Percentiles rank a stretch among this genome's conserved stretches.
These are phyloP conservation scores for Capronia epimyces DNA, from an alignment of 2,329 filamentous ascomycete species.

Conservation along the genomic window DNA sequence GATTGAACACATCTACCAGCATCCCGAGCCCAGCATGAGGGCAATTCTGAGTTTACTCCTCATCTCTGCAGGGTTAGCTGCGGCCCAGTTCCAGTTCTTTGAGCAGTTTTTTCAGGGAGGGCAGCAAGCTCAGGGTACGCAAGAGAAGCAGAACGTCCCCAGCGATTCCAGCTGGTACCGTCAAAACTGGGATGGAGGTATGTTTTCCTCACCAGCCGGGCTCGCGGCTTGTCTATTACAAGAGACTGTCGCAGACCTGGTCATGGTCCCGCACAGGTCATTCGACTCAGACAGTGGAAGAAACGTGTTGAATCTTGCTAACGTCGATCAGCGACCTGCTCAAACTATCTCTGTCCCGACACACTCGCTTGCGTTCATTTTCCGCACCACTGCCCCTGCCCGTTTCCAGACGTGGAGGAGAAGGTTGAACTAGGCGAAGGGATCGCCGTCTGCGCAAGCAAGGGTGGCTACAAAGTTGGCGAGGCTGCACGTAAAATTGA, in stretches of 20 bases:
- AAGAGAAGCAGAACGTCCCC: conserved; percentile 69
- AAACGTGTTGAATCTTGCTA: not conserved
- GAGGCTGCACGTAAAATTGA: conserved; percentile 47
- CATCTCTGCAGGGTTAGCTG: conserved; percentile 53
- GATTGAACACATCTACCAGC: conserved; percentile 26
- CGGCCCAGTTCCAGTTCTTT: conserved; percentile 93
- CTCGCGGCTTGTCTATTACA: no score
- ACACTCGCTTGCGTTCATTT: conserved; percentile 94
- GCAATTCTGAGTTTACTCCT: conserved; percentile 41
- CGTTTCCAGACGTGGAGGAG: conserved; percentile 69
- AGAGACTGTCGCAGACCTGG: no score
- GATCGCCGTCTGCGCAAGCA: conserved; percentile 45
- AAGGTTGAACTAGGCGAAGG: conserved; percentile 60
- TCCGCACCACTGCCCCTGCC: conserved; percentile 93
- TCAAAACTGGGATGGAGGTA: conserved; percentile 53
- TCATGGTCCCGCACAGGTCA: not conserved
- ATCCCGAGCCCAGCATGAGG: conserved; percentile 23
- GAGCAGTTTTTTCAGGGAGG: conserved; percentile 80
- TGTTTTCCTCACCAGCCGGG: not conserved
- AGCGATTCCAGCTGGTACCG: conserved; percentile 81
- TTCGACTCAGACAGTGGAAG: not conserved
- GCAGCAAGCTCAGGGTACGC: conserved; percentile 51
- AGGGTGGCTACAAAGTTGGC: conserved; percentile 44
- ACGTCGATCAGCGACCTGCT: conserved; percentile 62
- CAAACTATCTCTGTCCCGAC: conserved; percentile 89